Percentiles rank a stretch among this genome's conserved stretches.
Evolutionary conservation across 495 filamentous ascomycete genomes (phyloP).

Genomic region (Hypoxylon crocopeplum): DNA sequence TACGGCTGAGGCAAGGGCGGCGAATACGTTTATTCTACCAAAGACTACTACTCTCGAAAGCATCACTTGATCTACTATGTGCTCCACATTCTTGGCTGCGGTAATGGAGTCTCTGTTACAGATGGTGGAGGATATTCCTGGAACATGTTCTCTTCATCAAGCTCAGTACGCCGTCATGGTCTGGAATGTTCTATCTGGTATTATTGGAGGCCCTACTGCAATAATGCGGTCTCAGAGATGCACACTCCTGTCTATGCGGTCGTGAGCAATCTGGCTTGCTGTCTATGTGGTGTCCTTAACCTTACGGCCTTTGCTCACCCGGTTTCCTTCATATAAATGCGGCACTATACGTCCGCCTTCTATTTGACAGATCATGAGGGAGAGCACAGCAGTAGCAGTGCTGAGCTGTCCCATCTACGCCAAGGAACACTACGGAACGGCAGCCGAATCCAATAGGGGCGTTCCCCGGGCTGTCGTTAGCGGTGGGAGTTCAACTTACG

Average conservation of each 20-base stretch:
- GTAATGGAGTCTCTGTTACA: constrained; percentile 21
- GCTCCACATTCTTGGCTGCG: constrained; percentile 11
- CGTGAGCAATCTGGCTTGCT: constrained; percentile 37
- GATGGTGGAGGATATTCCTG: constrained; percentile 13
- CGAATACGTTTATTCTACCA: constrained; percentile 24
- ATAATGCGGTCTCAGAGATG: constrained; percentile 1
- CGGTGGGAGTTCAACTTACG: constrained; percentile 19
- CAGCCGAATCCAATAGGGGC: constrained; percentile 24
- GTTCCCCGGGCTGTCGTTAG: constrained; percentile 25
- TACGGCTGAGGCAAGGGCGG: constrained; percentile 25
- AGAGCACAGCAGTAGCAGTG: constrained; percentile 36
- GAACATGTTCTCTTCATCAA: constrained; percentile 1
- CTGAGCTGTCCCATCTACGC: constrained; percentile 31
- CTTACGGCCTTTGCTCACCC: constrained; percentile 3
- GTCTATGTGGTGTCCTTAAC: constrained; percentile 41
- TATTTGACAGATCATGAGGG: constrained; percentile 29
- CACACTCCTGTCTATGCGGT: constrained; percentile 42
- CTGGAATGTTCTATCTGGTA: constrained; percentile 25
- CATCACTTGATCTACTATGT: constrained; percentile 22
- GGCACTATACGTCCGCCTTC: constrained; percentile 31
- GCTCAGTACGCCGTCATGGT: constrained; percentile 15
- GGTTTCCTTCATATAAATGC: constrained; percentile 41
- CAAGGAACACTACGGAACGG: constrained; percentile 15
- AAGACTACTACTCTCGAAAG: constrained; percentile 23
- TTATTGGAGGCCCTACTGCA: constrained; percentile 31